phyloP scores from a whole-genome alignment of 495 filamentous ascomycete species.

The Physcia stellaris region DNA sequence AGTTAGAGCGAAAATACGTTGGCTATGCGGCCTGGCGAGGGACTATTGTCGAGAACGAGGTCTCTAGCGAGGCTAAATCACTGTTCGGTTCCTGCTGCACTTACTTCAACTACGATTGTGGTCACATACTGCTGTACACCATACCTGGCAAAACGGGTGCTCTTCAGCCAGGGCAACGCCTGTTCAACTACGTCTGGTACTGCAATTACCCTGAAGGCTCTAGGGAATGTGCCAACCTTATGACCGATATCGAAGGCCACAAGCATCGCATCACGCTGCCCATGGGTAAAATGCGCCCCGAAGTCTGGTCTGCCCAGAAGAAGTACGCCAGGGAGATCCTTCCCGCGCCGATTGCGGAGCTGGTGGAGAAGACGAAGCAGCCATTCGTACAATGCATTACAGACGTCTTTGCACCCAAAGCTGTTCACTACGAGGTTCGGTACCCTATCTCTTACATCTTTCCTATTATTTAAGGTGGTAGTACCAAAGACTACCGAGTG shows the following conservation, averaged over 20 bases:
- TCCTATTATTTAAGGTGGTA: too few species aligned
- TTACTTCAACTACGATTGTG: slow-evolving; percentile 29
- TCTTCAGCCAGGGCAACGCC: slow-evolving; percentile 29
- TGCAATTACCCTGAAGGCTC: slow-evolving; percentile 34
- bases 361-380: slow-evolving; percentile 29
- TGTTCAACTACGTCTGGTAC: slow-evolving; percentile 47
- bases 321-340: slow-evolving; percentile 26
- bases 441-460: too few species aligned
- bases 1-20: too few species aligned
- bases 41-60: too few species aligned
- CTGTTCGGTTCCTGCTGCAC: slow-evolving; percentile 26
- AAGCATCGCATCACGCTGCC: slow-evolving; percentile 34
- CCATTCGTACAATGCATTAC: slow-evolving; percentile 45
- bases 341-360: slow-evolving; percentile 38
- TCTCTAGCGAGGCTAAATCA: slow-evolving; percentile 14
- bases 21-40: too few species aligned
- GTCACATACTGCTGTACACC: slow-evolving; percentile 37
- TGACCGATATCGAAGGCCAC: slow-evolving; percentile 37
- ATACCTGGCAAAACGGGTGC: slow-evolving; percentile 34
- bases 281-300: slow-evolving; percentile 28
- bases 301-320: slow-evolving; percentile 31
- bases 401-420: slow-evolving; percentile 37
- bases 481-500: too few species aligned
- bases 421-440: slow-evolving; percentile 29
- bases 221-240: slow-evolving; percentile 30